Conservation (phyloP, 164 flowering plant species). For the Umbellularia californica region DNA sequence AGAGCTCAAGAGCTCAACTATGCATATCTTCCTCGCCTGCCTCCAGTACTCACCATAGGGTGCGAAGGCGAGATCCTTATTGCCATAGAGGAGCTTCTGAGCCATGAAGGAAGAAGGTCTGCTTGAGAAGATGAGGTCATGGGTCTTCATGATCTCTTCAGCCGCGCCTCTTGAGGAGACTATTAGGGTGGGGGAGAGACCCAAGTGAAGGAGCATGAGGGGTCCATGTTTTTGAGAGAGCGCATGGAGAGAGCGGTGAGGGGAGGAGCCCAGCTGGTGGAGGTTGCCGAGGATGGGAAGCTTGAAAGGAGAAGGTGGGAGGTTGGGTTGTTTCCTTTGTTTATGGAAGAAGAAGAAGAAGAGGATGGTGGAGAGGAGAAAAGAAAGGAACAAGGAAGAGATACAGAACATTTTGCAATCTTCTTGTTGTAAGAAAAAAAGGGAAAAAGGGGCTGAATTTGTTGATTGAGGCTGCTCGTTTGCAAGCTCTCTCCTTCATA, state of each 20-base stretch:
- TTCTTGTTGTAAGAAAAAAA: no score
- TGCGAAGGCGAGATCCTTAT: slow-evolving; percentile 37
- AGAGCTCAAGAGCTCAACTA: slow-evolving; percentile 37
- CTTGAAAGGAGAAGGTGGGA: slow-evolving; percentile 7
- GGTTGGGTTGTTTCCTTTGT: background rate
- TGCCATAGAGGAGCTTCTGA: slow-evolving; percentile 38
- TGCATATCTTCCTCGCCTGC: slow-evolving; percentile 26
- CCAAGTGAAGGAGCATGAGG: slow-evolving; percentile 12
- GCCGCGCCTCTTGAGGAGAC: slow-evolving; percentile 25
- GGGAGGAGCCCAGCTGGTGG: slow-evolving; percentile 17
- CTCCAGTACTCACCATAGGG: slow-evolving; percentile 67
- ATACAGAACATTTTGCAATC: background rate
- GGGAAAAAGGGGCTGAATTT: no score
- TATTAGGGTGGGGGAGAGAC: slow-evolving; percentile 19
- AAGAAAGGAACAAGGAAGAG: background rate
- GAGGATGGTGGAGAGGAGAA: background rate
- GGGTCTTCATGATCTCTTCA: slow-evolving; percentile 9
- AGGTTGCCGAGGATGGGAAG: slow-evolving; percentile 21
- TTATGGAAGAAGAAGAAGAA: background rate
- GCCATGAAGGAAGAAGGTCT: slow-evolving; percentile 7
- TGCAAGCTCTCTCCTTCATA: no score
- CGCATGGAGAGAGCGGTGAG: slow-evolving; percentile 13
- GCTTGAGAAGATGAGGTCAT: slow-evolving; percentile 10
- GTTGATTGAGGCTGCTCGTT: no score
- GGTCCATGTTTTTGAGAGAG: slow-evolving; percentile 14